Conservation (phyloP, 176 grass and related monocot species). For the Triticum dicoccoides region DNA sequence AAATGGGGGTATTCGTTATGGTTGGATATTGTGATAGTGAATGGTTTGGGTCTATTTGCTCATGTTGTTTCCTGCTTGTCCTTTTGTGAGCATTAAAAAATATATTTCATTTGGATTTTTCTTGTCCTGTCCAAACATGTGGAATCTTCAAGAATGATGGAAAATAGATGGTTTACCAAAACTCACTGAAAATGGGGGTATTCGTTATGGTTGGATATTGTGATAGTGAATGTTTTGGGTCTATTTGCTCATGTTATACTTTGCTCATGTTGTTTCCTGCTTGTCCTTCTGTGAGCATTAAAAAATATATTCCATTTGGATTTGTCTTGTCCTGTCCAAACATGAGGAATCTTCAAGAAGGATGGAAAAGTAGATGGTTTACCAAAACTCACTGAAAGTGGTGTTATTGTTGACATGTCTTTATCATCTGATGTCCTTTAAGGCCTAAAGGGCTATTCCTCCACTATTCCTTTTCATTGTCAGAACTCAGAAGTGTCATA, state of each 20-base stretch:
- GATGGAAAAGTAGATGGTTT: background rate
- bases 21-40: background rate
- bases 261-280: background rate
- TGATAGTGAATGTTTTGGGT: slow-evolving; percentile 4
- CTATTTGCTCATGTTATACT: background rate
- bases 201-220: background rate
- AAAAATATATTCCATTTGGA: background rate
- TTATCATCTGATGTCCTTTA: slow-evolving; percentile 26
- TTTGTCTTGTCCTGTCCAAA: slow-evolving; percentile 2
- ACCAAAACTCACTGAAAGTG: background rate
- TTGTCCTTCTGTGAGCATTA: background rate
- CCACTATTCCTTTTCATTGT: background rate
- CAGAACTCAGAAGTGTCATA: background rate
- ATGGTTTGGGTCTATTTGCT: background rate
- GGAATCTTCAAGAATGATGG: background rate
- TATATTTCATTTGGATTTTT: background rate
- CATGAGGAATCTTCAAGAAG: background rate
- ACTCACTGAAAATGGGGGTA: background rate
- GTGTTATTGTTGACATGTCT: slow-evolving; percentile 38
- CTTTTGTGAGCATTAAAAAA: background rate
- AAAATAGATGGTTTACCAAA: too few relatives aligned
- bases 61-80: background rate
- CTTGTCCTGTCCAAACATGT: background rate
- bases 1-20: background rate
- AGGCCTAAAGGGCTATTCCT: background rate